A percentile compares a stretch with the other conserved stretches of the same genome.
phyloP scores from a whole-genome alignment of 139 green algal species.

The Microglena sp. region DNA sequence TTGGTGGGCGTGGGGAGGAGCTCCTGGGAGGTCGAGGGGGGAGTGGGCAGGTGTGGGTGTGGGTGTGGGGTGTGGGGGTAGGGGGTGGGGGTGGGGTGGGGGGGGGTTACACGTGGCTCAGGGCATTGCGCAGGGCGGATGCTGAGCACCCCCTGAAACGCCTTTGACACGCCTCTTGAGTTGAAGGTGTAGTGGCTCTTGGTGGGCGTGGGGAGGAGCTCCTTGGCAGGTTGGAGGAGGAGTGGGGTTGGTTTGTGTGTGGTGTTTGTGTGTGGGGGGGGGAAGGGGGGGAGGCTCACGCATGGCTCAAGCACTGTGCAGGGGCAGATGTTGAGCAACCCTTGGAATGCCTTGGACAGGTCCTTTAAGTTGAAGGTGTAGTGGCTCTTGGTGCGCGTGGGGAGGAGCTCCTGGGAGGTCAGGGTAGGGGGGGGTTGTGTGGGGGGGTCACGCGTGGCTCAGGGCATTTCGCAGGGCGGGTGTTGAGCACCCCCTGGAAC shows the following conservation, averaged over 20 bases:
- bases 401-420: slow-evolving; percentile 37
- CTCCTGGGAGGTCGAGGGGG: slow-evolving; percentile 48
- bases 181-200: slow-evolving; percentile 57
- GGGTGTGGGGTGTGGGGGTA: too few relatives aligned
- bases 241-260: too few relatives aligned
- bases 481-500: slow-evolving; percentile 55
- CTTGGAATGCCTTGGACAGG: slow-evolving; percentile 17
- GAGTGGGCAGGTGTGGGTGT: too few relatives aligned
- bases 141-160: slow-evolving; percentile 35
- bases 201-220: slow-evolving; percentile 57
- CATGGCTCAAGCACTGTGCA: slow-evolving; percentile 30
- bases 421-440: too few relatives aligned
- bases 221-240: slow-evolving; percentile 39
- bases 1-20: slow-evolving; percentile 61
- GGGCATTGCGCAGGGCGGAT: slow-evolving; percentile 42
- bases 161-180: slow-evolving; percentile 8
- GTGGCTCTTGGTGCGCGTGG: slow-evolving; percentile 21
- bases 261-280: too few relatives aligned
- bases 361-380: slow-evolving; percentile 60
- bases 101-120: slow-evolving; percentile 28
- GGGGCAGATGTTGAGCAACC: slow-evolving; percentile 40
- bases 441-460: slow-evolving; percentile 19
- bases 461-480: slow-evolving; percentile 38
- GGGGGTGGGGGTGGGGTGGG: too few relatives aligned
- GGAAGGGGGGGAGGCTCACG: slow-evolving; percentile 34